A percentile compares a stretch with the other conserved stretches of the same genome.
Evolutionary conservation across 2,329 filamentous ascomycete genomes (phyloP).

Genomic region (Fusarium begoniae): DNA sequence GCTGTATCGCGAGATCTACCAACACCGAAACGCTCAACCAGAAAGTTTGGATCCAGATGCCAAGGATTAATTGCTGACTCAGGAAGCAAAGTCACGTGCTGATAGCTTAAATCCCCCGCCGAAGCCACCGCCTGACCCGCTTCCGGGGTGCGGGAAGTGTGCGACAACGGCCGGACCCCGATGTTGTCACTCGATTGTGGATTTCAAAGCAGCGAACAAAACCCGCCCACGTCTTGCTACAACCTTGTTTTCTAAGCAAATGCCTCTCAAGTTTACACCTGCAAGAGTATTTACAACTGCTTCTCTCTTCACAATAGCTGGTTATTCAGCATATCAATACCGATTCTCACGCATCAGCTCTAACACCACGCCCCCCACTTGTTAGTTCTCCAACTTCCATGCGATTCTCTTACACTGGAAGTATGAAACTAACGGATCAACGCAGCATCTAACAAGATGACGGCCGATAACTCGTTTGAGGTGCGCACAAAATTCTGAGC

Average conservation of each 20-base stretch:
- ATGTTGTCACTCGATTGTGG: slow-evolving; percentile 39
- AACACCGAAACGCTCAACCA: slow-evolving; percentile 13
- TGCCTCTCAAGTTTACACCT: slow-evolving; percentile 43
- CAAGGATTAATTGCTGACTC: slow-evolving; percentile 39
- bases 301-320: slow-evolving; percentile 42
- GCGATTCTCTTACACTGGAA: slow-evolving; percentile 40
- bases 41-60: slow-evolving; percentile 43
- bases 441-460: slow-evolving; percentile 50
- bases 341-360: slow-evolving; percentile 32
- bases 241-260: slow-evolving; percentile 27
- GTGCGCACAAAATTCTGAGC: slow-evolving; percentile 46
- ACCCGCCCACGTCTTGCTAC: slow-evolving; percentile 24
- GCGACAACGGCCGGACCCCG: slow-evolving; percentile 31
- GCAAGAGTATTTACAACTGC: slow-evolving; percentile 41
- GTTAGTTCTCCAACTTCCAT: slow-evolving; percentile 30
- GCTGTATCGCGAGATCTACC: slow-evolving; percentile 34
- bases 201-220: slow-evolving; percentile 48
- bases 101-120: slow-evolving; percentile 5
- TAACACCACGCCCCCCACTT: slow-evolving; percentile 34
- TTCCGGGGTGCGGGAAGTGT: slow-evolving; percentile 12
- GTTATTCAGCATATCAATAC: slow-evolving; percentile 45
- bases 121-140: slow-evolving; percentile 37
- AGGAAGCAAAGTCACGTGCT: slow-evolving; percentile 38
- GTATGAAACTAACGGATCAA: slow-evolving; percentile 34
- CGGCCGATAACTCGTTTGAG: slow-evolving; percentile 57